Conservation (phyloP, 2,329 filamentous ascomycete species). For the Neobulgaria alba region DNA sequence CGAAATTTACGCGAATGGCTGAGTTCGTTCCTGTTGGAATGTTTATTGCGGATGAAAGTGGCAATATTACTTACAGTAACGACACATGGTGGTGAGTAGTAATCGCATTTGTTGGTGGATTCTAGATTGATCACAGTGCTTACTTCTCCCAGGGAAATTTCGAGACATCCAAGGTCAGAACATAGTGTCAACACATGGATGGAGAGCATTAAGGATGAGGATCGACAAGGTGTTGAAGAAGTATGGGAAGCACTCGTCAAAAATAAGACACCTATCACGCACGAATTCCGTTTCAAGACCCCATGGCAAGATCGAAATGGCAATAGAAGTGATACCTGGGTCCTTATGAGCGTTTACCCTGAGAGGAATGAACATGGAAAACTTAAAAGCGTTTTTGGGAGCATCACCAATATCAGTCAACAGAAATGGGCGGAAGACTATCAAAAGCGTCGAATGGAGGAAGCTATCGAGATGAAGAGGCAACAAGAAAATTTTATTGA, state of each 20-base stretch:
- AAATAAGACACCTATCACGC: constrained; percentile 54
- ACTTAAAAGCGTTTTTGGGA: constrained; percentile 69
- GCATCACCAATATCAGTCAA: constrained; percentile 76
- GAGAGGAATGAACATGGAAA: constrained; percentile 56
- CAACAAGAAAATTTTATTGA: constrained; percentile 67
- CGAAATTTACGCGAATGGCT: constrained; percentile 75
- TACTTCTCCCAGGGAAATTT: constrained; percentile 46
- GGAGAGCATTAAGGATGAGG: constrained; percentile 60
- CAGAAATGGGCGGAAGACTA: constrained; percentile 80
- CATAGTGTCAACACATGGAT: constrained; percentile 60
- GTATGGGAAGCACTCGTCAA: constrained; percentile 56
- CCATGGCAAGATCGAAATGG: constrained; percentile 52
- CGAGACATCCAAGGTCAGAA: constrained; percentile 52
- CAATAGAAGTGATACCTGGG: constrained; percentile 62
- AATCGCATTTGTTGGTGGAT: not conserved
- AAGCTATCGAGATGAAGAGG: constrained; percentile 71
- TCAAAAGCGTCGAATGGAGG: constrained; percentile 68
- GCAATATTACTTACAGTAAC: constrained; percentile 71
- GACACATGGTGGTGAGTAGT: constrained; percentile 52
- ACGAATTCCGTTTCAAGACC: constrained; percentile 69
- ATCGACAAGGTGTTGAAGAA: constrained; percentile 47
- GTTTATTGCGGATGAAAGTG: constrained; percentile 68
- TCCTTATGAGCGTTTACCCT: constrained; percentile 67
- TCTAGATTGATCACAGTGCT: not conserved
- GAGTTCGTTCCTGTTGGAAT: constrained; percentile 78